Conservation (phyloP, 2,329 filamentous ascomycete species). For the Neonectria faginata region DNA sequence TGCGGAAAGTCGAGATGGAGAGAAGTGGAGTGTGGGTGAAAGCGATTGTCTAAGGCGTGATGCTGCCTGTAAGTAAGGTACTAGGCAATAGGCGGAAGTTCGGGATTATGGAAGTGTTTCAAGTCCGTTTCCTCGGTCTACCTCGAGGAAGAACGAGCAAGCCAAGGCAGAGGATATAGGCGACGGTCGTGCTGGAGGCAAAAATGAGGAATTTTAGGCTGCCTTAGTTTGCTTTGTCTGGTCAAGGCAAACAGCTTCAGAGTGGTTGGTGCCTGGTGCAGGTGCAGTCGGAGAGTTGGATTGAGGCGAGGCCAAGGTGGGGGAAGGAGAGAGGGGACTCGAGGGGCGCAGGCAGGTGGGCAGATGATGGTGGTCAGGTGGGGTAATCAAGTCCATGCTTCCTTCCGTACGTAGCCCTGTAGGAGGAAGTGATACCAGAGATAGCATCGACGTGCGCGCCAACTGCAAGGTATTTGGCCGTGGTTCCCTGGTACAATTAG, state of each 20-base stretch:
- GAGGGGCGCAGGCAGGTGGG: conserved; percentile 12
- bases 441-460: background rate
- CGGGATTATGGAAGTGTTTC: conserved; percentile 6
- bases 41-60: background rate
- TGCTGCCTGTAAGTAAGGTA: background rate
- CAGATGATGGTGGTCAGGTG: conserved; percentile 14
- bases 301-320: conserved; percentile 8
- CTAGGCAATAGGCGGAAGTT: conserved; percentile 2
- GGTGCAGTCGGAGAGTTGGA: conserved; percentile 2
- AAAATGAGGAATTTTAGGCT: background rate
- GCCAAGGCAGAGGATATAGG: background rate
- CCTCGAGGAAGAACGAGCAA: background rate
- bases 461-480: background rate
- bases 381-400: conserved; percentile 18
- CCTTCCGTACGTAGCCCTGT: background rate
- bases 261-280: background rate
- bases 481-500: background rate
- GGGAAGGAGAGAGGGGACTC: conserved; percentile 3
- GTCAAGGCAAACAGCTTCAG: background rate
- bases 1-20: background rate
- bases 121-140: conserved; percentile 2
- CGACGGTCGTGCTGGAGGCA: background rate
- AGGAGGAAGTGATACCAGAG: background rate
- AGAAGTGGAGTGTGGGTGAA: background rate
- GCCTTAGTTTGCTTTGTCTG: background rate